A percentile compares a stretch with the other conserved stretches of the same genome.
These are phyloP conservation scores for Arctostaphylos glauca DNA, from an alignment of 148 eudicot genomes.

Conservation along the genomic window DNA sequence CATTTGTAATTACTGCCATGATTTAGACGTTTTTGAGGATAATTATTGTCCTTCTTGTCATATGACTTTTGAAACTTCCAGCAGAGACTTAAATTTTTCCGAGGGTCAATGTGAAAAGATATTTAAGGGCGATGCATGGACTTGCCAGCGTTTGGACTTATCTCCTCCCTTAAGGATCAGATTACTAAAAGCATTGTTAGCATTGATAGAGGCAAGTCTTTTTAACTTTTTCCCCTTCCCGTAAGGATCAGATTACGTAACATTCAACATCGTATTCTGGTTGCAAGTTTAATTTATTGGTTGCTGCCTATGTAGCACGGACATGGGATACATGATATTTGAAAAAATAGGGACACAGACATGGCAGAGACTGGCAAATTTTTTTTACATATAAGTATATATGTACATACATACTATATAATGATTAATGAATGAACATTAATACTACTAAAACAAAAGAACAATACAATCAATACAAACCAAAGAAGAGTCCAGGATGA, in stretches of 20 bases:
- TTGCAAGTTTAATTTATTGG: neutral
- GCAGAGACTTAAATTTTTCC: slow-evolving; percentile 28
- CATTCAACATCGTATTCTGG: neutral
- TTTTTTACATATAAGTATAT: too few relatives aligned
- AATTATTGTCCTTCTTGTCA: slow-evolving; percentile 60
- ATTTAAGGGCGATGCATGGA: slow-evolving; percentile 29
- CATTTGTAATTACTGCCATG: slow-evolving; percentile 56
- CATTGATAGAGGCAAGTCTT: slow-evolving; percentile 55
- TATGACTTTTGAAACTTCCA: slow-evolving; percentile 26
- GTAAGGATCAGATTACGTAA: neutral
- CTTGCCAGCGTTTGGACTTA: slow-evolving; percentile 22
- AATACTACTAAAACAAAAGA: too few relatives aligned
- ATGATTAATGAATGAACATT: too few relatives aligned
- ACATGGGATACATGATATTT: too few relatives aligned
- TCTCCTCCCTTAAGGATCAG: slow-evolving; percentile 55
- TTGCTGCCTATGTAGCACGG: neutral
- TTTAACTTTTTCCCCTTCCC: neutral
- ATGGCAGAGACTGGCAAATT: too few relatives aligned
- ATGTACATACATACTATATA: too few relatives aligned
- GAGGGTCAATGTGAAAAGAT: slow-evolving; percentile 47
- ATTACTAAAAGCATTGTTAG: slow-evolving; percentile 60
- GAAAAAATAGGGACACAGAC: too few relatives aligned
- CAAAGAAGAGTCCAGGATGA: too few relatives aligned
- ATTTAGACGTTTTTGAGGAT: slow-evolving; percentile 46
- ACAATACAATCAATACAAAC: too few relatives aligned